A percentile compares a stretch with the other conserved stretches of the same genome.
These are phyloP conservation scores for Penicillium hesseltinei DNA, from an alignment of 2,329 filamentous ascomycete genomes.

Conservation along the genomic window DNA sequence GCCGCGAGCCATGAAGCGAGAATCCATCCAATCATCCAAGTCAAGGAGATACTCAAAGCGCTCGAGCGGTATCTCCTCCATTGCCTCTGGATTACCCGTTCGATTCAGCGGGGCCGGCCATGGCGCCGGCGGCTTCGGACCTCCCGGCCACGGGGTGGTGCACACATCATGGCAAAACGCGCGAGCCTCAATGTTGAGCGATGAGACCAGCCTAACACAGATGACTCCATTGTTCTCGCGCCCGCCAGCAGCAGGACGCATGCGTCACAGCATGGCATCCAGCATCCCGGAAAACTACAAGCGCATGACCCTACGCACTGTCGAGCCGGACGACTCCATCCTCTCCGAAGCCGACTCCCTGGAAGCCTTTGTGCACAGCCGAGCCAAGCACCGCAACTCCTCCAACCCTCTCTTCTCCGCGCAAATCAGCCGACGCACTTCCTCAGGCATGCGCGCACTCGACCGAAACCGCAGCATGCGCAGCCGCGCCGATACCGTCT, in stretches of 20 bases:
- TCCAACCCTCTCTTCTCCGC: constrained; percentile 40
- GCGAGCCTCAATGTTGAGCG: constrained; percentile 33
- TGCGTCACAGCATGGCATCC: constrained; percentile 29
- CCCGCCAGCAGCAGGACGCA: constrained; percentile 28
- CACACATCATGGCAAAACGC: constrained; percentile 41
- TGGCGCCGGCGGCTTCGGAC: constrained; percentile 41
- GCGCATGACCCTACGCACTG: constrained; percentile 31
- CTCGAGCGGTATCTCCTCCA: constrained; percentile 39
- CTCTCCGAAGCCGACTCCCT: constrained; percentile 38
- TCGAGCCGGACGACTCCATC: constrained; percentile 32
- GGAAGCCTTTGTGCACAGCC: constrained; percentile 40
- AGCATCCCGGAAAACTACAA: constrained; percentile 29
- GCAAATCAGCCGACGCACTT: constrained; percentile 33
- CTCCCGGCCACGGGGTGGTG: constrained; percentile 35
- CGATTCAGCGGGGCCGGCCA: constrained; percentile 44
- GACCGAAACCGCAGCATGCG: constrained; percentile 36
- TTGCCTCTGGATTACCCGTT: constrained; percentile 39
- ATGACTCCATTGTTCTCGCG: constrained; percentile 39
- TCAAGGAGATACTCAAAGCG: constrained; percentile 39
- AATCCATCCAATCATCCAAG: constrained; percentile 36
- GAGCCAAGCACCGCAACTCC: constrained; percentile 40
- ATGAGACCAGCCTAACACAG: constrained; percentile 37
- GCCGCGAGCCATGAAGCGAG: constrained; percentile 37
- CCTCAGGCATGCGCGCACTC: constrained; percentile 35
- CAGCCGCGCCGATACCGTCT: constrained; percentile 37